Evolutionary conservation across 1,284 basidiomycete species (phyloP).

Genomic region (Moesziomyces parantarcticus): DNA sequence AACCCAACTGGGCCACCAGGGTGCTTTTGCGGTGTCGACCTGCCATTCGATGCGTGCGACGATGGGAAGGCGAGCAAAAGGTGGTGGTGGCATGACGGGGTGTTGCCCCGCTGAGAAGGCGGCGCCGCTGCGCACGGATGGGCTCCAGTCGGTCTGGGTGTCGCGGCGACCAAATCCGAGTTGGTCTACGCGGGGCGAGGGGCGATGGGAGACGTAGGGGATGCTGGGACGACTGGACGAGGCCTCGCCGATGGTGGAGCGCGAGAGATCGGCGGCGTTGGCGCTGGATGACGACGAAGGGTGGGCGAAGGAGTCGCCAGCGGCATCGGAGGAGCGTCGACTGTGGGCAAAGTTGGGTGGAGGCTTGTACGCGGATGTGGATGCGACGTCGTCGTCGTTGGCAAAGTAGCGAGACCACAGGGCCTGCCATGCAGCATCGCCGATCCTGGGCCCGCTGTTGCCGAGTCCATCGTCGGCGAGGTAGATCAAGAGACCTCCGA

Average conservation of each 20-base stretch:
- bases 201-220: slow-evolving; percentile 17
- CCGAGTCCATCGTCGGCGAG: slow-evolving; percentile 62
- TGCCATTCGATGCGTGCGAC: slow-evolving; percentile 64
- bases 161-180: slow-evolving; percentile 17
- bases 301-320: slow-evolving; percentile 12
- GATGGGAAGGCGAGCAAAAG: slow-evolving; percentile 53
- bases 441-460: slow-evolving; percentile 61
- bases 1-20: slow-evolving; percentile 58
- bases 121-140: slow-evolving; percentile 20
- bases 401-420: slow-evolving; percentile 63
- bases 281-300: slow-evolving; percentile 5
- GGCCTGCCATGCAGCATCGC: slow-evolving; percentile 61
- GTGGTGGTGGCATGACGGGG: background rate
- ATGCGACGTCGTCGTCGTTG: slow-evolving; percentile 37
- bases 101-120: slow-evolving; percentile 16
- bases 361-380: slow-evolving; percentile 15
- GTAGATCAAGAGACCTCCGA: slow-evolving; percentile 63
- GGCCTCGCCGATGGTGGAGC: slow-evolving; percentile 23
- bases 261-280: slow-evolving; percentile 18
- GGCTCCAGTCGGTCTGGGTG: slow-evolving; percentile 28
- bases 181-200: slow-evolving; percentile 28
- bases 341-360: slow-evolving; percentile 13
- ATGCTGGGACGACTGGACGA: slow-evolving; percentile 22
- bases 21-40: slow-evolving; percentile 56
- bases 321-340: slow-evolving; percentile 13